Evolutionary conservation across 441 rosid genomes (phyloP), one percentile per base, ranked within the genome.

Genomic region (Populus hybrid): DNA sequence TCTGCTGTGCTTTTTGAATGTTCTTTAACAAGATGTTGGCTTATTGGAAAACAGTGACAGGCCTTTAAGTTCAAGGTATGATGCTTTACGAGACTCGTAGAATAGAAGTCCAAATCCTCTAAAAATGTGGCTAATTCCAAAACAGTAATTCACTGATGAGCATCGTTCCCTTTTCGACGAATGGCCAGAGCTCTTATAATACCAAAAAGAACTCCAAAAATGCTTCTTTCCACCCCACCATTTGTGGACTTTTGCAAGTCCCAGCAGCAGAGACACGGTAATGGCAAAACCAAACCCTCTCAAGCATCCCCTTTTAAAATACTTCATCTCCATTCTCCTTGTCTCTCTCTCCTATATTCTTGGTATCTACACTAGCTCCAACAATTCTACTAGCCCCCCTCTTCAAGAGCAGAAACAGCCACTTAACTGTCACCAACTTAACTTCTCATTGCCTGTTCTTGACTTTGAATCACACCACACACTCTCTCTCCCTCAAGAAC

Each of bases 381-480:
- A 32, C 59, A 26, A 36, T 11, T 50, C 72, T 32, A 11, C 72
- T 63, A 14, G 80, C 40, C 46, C 76, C 68, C 46, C 12, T 0
- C 75, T 23, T 63, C 78, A 42, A 40, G 14, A 24, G 7, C 69
- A 66, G 26, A 26, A 28, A n/a, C 32, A 63, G 38, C 14, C 69
- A 5, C 79, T 69, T 30, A 83, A 76, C 38, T 82, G 78, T 72
- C 70, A 68, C 7, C 77, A 65, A 18, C 80, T 67, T 34, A 78
- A 75, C 67, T 72, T 57, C 50, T 67, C 78, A 16, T 76, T 78
- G 1, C 42, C 78, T 9, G 76, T 79, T 63, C 87, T 85, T 30
- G 83, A 84, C 83, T 85, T 85, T 63, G 82, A 83, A 35, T 72
- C 82, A 5, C 89, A 77, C 82, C 88, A 88, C 82, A 30, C 84